phyloP scores from a whole-genome alignment of 208 protist genomes.

The Angomonas deanei region DNA sequence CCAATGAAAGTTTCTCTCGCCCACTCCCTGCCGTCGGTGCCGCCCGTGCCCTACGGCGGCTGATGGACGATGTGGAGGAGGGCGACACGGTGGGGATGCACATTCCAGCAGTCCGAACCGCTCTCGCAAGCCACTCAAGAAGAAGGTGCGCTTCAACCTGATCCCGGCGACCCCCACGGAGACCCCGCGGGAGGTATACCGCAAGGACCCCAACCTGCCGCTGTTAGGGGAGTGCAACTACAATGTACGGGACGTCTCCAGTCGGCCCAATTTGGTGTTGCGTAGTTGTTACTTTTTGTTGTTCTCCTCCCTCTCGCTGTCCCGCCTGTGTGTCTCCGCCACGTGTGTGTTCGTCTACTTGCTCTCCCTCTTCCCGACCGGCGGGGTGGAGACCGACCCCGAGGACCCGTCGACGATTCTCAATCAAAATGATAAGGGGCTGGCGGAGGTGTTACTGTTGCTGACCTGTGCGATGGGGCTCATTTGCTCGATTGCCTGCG shows the following conservation, averaged over 20 bases:
- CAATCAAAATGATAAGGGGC: not conserved
- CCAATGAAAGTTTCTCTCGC: constrained; percentile 21
- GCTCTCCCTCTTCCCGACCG: constrained; percentile 23
- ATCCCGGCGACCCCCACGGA: not conserved
- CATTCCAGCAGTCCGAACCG: not conserved
- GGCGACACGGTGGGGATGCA: not conserved
- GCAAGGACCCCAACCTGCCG: not conserved
- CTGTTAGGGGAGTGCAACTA: not conserved
- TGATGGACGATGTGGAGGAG: not conserved
- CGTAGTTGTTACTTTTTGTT: constrained; percentile 21
- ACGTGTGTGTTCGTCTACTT: constrained; percentile 26
- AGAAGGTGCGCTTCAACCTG: not conserved
- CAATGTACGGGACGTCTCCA: constrained; percentile 7
- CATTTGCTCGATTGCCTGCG: not conserved
- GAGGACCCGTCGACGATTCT: not conserved
- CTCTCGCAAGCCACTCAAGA: not conserved
- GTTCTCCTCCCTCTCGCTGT: constrained; percentile 16
- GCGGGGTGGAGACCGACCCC: not conserved
- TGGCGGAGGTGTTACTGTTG: not conserved
- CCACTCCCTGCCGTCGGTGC: constrained; percentile 3
- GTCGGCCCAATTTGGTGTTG: constrained; percentile 19
- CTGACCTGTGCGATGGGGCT: not conserved
- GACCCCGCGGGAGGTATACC: not conserved
- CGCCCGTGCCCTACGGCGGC: constrained; percentile 2
- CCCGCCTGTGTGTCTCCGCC: constrained; percentile 20